phyloP scores from a whole-genome alignment of 202 grass and related monocot genomes.

The Panicum hallii region DNA sequence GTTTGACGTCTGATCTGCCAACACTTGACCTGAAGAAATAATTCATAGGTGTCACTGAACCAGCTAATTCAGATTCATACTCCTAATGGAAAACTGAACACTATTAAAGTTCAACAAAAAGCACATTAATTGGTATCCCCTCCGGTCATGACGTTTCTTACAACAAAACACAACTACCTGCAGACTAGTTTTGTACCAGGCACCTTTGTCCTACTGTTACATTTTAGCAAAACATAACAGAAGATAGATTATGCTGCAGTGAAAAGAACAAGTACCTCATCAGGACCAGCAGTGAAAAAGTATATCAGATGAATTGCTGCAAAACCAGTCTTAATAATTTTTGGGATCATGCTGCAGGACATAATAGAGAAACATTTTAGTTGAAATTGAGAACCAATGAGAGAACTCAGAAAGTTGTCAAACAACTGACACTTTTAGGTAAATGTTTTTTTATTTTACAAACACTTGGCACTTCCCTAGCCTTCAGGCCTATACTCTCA shows the following conservation, averaged over 20 bases:
- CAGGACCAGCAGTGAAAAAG: constrained; percentile 98
- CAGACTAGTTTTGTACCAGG: not conserved
- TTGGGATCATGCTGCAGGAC: constrained; percentile 73
- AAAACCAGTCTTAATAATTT: constrained; percentile 99
- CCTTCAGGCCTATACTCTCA: not conserved
- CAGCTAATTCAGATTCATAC: constrained; percentile 28
- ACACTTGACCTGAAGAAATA: constrained; percentile 75
- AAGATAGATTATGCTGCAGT: constrained; percentile 11
- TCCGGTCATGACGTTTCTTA: no score
- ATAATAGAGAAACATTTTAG: constrained; percentile 35
- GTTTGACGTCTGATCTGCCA: constrained; percentile 93
- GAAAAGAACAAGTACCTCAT: constrained; percentile 70
- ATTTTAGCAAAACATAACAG: constrained; percentile 31
- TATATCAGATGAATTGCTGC: constrained; percentile 98
- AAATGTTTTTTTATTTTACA: not conserved
- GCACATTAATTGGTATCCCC: not conserved
- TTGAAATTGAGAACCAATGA: constrained; percentile 17
- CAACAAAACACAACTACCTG: no score
- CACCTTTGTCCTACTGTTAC: not conserved
- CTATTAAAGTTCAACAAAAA: constrained; percentile 22
- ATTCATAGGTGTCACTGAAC: constrained; percentile 13
- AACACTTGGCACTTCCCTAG: not conserved
- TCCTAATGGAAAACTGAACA: not conserved
- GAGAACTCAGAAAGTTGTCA: not conserved
- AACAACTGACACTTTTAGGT: not conserved